phyloP scores from a whole-genome alignment of 352 stramenopile genomes.

The Pythium coloratum region DNA sequence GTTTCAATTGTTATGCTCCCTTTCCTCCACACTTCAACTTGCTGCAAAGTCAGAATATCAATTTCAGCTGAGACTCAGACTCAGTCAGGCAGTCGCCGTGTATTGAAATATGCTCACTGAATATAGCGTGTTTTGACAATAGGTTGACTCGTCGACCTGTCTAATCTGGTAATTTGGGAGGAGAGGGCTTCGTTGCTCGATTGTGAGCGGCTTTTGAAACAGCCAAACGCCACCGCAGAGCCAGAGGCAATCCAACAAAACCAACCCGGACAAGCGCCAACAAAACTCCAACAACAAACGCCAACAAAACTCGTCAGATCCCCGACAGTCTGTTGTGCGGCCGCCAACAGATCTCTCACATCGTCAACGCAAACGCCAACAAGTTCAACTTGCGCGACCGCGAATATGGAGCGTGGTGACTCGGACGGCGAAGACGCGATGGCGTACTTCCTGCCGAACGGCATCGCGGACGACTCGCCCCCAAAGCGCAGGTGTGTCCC shows the following conservation, averaged over 20 bases:
- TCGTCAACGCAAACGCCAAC: not conserved
- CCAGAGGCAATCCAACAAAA: not conserved
- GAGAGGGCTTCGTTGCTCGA: not conserved
- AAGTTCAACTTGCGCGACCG: not conserved
- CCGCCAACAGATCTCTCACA: conserved; percentile 2
- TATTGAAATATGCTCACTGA: no score
- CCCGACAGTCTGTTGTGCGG: not conserved
- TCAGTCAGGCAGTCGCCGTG: no score
- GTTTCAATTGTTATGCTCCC: no score
- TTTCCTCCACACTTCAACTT: no score
- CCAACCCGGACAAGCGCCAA: conserved; percentile 15
- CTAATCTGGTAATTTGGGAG: not conserved
- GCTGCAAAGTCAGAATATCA: no score
- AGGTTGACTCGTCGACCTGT: not conserved
- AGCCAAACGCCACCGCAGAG: not conserved
- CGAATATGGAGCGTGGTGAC: conserved; percentile 37
- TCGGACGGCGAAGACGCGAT: conserved; percentile 64
- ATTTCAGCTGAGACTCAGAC: no score
- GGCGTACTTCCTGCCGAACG: conserved; percentile 84
- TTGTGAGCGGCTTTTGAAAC: conserved; percentile 1
- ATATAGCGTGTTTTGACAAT: not conserved
- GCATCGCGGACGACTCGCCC: conserved; percentile 81
- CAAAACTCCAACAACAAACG: not conserved
- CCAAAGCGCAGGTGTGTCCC: conserved; percentile 55
- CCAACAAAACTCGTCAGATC: not conserved